A percentile compares a stretch with the other conserved stretches of the same genome.
These are phyloP conservation scores for Naematelia aurantialba DNA, from an alignment of 768 basidiomycete genomes.

Conservation along the genomic window DNA sequence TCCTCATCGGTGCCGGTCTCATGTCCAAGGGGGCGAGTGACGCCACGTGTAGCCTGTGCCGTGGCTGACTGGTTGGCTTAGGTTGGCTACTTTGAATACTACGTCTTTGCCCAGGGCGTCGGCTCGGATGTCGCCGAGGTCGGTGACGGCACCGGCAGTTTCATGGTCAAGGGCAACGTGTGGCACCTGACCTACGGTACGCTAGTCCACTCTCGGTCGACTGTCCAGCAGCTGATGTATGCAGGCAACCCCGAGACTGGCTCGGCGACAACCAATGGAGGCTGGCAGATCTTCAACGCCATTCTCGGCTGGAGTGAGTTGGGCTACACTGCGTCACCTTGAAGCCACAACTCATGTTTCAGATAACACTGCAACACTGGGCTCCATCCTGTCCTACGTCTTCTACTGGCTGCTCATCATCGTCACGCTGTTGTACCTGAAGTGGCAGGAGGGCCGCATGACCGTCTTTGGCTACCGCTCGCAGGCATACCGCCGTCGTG, in stretches of 20 bases:
- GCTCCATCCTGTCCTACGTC: conserved; percentile 78
- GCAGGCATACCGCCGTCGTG: background rate
- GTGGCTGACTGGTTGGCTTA: background rate
- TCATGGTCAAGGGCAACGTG: conserved; percentile 72
- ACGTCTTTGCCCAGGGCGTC: conserved; percentile 55
- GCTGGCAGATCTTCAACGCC: conserved; percentile 64
- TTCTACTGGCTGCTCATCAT: conserved; percentile 90
- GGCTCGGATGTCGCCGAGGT: conserved; percentile 62
- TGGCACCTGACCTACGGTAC: conserved; percentile 56
- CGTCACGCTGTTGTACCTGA: conserved; percentile 58
- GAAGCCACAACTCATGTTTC: conserved; percentile 59
- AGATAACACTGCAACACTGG: conserved; percentile 78
- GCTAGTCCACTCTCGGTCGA: conserved; percentile 4
- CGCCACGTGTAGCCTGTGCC: conserved; percentile 10
- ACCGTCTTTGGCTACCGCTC: conserved; percentile 36
- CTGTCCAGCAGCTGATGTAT: background rate
- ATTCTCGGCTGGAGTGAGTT: conserved; percentile 72
- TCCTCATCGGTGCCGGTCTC: conserved; percentile 90
- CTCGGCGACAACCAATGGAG: conserved; percentile 28
- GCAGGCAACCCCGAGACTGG: conserved; percentile 19
- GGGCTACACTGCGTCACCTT: conserved; percentile 81
- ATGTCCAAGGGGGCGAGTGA: conserved; percentile 52
- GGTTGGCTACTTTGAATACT: conserved; percentile 66
- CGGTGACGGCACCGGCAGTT: conserved; percentile 73
- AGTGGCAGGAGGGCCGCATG: conserved; percentile 53